phyloP scores from a whole-genome alignment of 805 yeast species.

The Sugiyamaella mastotermitis region DNA sequence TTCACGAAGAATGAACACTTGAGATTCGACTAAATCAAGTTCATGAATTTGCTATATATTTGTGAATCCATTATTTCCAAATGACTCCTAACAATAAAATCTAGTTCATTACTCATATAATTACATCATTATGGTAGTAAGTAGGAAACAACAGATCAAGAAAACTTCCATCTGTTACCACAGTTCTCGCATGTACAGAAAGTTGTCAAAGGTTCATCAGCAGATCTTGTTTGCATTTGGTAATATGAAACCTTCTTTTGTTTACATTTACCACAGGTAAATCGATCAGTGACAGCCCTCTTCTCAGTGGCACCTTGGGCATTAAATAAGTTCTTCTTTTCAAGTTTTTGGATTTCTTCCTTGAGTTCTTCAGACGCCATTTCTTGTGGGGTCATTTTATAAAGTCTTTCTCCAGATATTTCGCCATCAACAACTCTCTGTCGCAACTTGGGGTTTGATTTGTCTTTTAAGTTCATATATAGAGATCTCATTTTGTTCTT shows the following conservation, averaged over 20 bases:
- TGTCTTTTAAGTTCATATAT: conserved; percentile 81
- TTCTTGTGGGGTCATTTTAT: conserved; percentile 84
- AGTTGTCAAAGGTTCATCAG: conserved; percentile 97
- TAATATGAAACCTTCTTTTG: conserved; percentile 94
- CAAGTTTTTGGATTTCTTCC: conserved; percentile 77
- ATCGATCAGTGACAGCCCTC: conserved; percentile 93
- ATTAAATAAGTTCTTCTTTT: conserved; percentile 83
- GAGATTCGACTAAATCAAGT: no score
- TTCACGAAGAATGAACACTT: no score
- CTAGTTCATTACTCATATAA: neutral
- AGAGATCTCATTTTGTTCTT: conserved; percentile 80
- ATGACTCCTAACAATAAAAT: neutral
- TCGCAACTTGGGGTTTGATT: conserved; percentile 82
- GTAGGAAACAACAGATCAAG: conserved; percentile 43
- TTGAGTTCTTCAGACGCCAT: conserved; percentile 91
- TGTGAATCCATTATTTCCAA: neutral
- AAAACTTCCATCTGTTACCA: conserved; percentile 97
- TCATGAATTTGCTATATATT: no score
- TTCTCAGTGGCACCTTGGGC: conserved; percentile 97
- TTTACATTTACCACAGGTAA: conserved; percentile 96
- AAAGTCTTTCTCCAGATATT: conserved; percentile 58
- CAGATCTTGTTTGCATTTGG: conserved; percentile 97
- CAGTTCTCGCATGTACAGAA: conserved; percentile 97
- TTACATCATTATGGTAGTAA: no score
- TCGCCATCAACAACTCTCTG: conserved; percentile 60